Evolutionary conservation across 1,284 basidiomycete species (phyloP).

Genomic region (Ganoderma sinense): DNA sequence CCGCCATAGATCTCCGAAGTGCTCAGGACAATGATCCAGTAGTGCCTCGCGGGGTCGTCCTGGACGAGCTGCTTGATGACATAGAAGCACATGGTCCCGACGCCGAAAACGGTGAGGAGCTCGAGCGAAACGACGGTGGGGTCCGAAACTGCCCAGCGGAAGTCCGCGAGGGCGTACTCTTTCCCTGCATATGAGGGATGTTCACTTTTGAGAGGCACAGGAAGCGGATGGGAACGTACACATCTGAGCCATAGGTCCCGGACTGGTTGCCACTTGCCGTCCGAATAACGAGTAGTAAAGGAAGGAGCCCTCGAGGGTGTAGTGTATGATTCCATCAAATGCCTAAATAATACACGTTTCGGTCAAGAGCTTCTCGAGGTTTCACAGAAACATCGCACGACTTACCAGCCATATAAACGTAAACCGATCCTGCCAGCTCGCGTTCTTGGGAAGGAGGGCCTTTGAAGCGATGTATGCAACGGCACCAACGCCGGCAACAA

Average conservation of each 20-base stretch:
- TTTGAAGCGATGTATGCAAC: slow-evolving; percentile 61
- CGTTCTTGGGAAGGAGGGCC: slow-evolving; percentile 64
- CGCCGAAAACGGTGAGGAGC: slow-evolving; percentile 81
- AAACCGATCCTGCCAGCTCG: slow-evolving; percentile 65
- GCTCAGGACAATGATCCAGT: slow-evolving; percentile 81
- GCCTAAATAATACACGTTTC: slow-evolving; percentile 47
- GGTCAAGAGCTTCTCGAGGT: neutral
- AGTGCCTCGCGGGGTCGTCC: slow-evolving; percentile 73
- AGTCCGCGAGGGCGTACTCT: slow-evolving; percentile 80
- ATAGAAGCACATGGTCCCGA: slow-evolving; percentile 74
- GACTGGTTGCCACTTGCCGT: slow-evolving; percentile 71
- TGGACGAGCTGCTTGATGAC: slow-evolving; percentile 70
- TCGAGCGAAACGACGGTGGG: slow-evolving; percentile 83
- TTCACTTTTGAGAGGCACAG: neutral
- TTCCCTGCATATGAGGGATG: slow-evolving; percentile 46
- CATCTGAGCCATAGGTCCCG: slow-evolving; percentile 76
- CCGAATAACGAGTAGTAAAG: slow-evolving; percentile 79
- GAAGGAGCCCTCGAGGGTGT: slow-evolving; percentile 81
- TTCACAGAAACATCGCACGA: neutral
- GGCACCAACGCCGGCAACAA: slow-evolving; percentile 57
- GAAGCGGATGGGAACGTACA: slow-evolving; percentile 51
- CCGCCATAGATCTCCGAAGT: slow-evolving; percentile 83
- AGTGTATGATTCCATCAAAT: slow-evolving; percentile 83
- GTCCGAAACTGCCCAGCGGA: slow-evolving; percentile 81
- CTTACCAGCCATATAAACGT: slow-evolving; percentile 80